A percentile compares a stretch with the other conserved stretches of the same genome.
Evolutionary conservation across 164 flowering plant species (phyloP).

Genomic region (Houttuynia cordata): DNA sequence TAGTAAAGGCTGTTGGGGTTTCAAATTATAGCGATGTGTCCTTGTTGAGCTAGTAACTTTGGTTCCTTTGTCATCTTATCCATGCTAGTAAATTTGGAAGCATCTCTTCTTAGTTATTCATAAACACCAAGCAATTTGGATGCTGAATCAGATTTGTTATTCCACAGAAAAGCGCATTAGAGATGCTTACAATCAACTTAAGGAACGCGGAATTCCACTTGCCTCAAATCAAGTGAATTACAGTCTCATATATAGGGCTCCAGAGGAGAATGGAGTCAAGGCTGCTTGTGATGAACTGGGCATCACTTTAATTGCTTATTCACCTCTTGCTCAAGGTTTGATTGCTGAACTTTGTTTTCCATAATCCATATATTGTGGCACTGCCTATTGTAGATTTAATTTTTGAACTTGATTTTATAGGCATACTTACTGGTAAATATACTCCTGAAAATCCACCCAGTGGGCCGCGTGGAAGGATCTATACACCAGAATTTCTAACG

Average conservation of each 20-base stretch:
- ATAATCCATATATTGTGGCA: background rate
- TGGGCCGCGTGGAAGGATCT: slow-evolving; percentile 81
- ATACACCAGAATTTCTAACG: slow-evolving; percentile 66
- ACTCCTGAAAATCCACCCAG: slow-evolving; percentile 68
- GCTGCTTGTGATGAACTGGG: slow-evolving; percentile 97
- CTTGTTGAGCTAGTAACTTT: background rate
- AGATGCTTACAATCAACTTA: slow-evolving; percentile 63
- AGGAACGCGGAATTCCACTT: slow-evolving; percentile 76
- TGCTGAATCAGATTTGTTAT: background rate
- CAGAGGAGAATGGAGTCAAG: slow-evolving; percentile 93
- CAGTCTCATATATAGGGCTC: slow-evolving; percentile 83
- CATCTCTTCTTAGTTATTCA: background rate
- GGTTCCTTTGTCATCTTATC: background rate
- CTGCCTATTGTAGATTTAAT: background rate
- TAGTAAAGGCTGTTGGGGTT: slow-evolving; percentile 97
- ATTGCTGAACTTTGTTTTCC: background rate
- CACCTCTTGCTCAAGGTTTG: slow-evolving; percentile 88
- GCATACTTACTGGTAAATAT: slow-evolving; percentile 83
- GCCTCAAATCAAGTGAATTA: slow-evolving; percentile 98
- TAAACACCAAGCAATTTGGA: background rate
- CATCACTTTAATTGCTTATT: slow-evolving; percentile 85
- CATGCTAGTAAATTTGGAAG: background rate
- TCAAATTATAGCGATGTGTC: slow-evolving; percentile 73
- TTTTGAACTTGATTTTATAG: slow-evolving; percentile 23
- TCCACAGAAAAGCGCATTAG: slow-evolving; percentile 76